phyloP scores from a whole-genome alignment of 192 early-diverging fungal species.

The Phycomyces blakesleeanus region DNA sequence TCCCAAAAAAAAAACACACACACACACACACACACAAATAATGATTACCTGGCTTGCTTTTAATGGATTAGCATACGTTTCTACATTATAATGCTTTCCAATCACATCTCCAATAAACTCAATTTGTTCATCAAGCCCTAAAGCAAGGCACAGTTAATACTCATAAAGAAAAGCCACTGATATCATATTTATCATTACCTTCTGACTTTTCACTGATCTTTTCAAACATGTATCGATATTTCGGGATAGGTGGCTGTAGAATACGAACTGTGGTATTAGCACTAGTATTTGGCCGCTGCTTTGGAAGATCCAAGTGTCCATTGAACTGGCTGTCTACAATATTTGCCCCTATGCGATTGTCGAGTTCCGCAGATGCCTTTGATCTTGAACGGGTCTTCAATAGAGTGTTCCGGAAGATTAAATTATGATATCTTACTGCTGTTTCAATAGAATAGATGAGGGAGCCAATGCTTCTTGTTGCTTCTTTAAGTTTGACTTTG shows the following conservation, averaged over 20 bases:
- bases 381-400: slow-evolving; percentile 12
- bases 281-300: background rate
- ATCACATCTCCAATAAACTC: slow-evolving; percentile 50
- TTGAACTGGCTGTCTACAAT: slow-evolving; percentile 57
- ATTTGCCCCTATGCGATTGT: slow-evolving; percentile 41
- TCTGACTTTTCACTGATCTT: slow-evolving; percentile 63
- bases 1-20: slow-evolving; percentile 24
- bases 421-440: background rate
- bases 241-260: slow-evolving; percentile 44
- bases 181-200: slow-evolving; percentile 24
- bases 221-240: slow-evolving; percentile 81
- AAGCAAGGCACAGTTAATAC: background rate
- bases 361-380: slow-evolving; percentile 29
- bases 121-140: slow-evolving; percentile 52
- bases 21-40: background rate
- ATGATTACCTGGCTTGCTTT: slow-evolving; percentile 22
- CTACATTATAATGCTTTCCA: slow-evolving; percentile 19
- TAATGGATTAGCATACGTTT: slow-evolving; percentile 29
- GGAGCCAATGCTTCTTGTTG: no score
- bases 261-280: slow-evolving; percentile 15
- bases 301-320: slow-evolving; percentile 42
- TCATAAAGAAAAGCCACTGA: no score
- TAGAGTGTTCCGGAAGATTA: background rate
- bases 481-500: background rate
- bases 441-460: background rate